These are phyloP conservation scores for Verbascum thapsus DNA, from an alignment of 257 asterid species.

Conservation along the genomic window DNA sequence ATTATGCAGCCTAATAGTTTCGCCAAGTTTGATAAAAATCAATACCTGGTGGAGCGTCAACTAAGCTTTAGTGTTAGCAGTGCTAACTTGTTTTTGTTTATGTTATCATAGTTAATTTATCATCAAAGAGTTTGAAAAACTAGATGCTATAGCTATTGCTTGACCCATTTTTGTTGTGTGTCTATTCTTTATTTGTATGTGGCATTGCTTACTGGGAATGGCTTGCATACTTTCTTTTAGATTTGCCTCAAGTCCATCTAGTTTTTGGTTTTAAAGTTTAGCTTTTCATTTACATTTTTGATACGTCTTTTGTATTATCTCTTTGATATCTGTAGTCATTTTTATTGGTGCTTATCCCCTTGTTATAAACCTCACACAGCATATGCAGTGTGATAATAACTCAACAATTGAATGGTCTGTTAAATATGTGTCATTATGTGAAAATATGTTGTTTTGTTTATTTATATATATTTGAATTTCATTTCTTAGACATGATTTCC, in stretches of 20 bases:
- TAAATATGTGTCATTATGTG: neutral
- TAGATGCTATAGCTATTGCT: slow-evolving; percentile 4
- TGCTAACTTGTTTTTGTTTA: neutral
- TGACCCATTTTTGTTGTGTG: slow-evolving; percentile 2
- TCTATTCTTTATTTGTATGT: slow-evolving; percentile 1
- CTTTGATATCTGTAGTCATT: neutral
- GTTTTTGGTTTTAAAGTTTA: slow-evolving; percentile 12
- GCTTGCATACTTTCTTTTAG: neutral
- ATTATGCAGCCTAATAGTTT: neutral
- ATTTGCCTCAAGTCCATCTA: neutral
- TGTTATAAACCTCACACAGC: neutral
- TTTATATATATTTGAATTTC: neutral
- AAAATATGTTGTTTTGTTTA: neutral
- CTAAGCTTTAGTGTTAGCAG: neutral
- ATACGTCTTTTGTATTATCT: neutral
- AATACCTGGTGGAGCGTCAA: neutral
- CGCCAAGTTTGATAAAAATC: neutral
- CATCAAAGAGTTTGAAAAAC: slow-evolving; percentile 1
- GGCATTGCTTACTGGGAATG: neutral
- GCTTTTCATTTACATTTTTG: neutral
- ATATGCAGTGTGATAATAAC: neutral
- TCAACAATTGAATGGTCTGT: neutral
- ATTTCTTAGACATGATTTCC: slow-evolving; percentile 21
- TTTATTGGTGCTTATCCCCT: neutral
- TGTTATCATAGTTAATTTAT: neutral